Conservation (phyloP, 1,139 yeast species). For the Candida pseudoviswanathii region DNA sequence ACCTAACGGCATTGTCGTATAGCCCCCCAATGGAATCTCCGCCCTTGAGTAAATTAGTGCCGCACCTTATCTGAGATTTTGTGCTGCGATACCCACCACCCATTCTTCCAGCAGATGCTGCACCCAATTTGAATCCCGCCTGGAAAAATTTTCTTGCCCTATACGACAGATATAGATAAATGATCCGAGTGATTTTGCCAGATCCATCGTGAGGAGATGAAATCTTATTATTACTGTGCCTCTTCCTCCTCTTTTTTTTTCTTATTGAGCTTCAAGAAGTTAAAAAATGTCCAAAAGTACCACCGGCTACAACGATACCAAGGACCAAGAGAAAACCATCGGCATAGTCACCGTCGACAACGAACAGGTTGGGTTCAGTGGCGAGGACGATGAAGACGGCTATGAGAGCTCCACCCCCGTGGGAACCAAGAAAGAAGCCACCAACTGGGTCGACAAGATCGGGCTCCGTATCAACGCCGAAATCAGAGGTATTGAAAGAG, state of each 20-base stretch:
- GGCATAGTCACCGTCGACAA: neutral
- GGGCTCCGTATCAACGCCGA: slow-evolving; percentile 43
- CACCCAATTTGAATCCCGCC: neutral
- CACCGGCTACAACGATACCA: neutral
- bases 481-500: slow-evolving; percentile 49
- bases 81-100: neutral
- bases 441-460: slow-evolving; percentile 28
- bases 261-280: neutral
- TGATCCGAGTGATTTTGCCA: neutral
- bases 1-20: too few species aligned
- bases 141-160: neutral
- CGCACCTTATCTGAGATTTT: neutral
- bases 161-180: neutral
- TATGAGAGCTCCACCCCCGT: neutral
- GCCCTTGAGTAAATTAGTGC: neutral
- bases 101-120: neutral
- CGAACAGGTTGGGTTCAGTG: neutral
- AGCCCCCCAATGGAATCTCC: too few species aligned
- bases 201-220: too few species aligned
- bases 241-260: neutral
- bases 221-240: too few species aligned
- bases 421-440: slow-evolving; percentile 5
- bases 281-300: neutral
- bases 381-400: neutral
- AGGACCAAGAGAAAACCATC: slow-evolving; percentile 3